Percentiles rank a stretch among this genome's conserved stretches.
Evolutionary conservation across 768 basidiomycete genomes (phyloP).

Genomic region (Hygrophorus russula): DNA sequence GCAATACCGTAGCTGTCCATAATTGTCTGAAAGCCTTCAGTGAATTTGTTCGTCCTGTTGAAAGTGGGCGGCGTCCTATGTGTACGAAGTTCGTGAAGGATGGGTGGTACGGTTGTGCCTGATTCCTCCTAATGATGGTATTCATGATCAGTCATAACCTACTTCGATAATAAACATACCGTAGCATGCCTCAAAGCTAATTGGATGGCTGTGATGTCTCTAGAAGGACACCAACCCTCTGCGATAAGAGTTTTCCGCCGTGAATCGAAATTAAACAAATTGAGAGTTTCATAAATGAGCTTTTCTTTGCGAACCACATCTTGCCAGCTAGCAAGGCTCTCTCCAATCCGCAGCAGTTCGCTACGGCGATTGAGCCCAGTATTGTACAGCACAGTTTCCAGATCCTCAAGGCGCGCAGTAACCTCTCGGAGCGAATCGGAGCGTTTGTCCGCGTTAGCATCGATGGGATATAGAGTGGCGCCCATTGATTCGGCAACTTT

Average conservation of each 20-base stretch:
- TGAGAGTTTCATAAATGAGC: constrained; percentile 90
- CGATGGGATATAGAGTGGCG: constrained; percentile 92
- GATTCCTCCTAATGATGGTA: constrained; percentile 59
- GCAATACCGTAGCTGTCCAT: constrained; percentile 97
- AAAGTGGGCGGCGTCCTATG: constrained; percentile 92
- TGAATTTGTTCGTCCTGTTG: constrained; percentile 91
- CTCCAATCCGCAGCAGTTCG: constrained; percentile 78
- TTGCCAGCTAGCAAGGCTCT: constrained; percentile 81
- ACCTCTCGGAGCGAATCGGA: constrained; percentile 85
- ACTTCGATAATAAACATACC: constrained; percentile 25
- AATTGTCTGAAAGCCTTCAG: constrained; percentile 93
- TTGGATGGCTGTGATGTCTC: constrained; percentile 84
- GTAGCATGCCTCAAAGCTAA: constrained; percentile 82
- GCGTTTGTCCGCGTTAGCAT: constrained; percentile 88
- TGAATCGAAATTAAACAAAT: constrained; percentile 91
- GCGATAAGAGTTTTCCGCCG: constrained; percentile 91
- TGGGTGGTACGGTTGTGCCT: constrained; percentile 85
- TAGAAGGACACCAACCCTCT: constrained; percentile 94
- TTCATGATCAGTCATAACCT: neutral
- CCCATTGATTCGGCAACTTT: constrained; percentile 99
- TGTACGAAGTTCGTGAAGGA: constrained; percentile 83
- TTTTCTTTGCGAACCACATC: constrained; percentile 95
- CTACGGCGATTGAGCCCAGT: constrained; percentile 74
- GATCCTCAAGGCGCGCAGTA: constrained; percentile 78
- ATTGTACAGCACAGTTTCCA: constrained; percentile 82